These are phyloP conservation scores for Polyporus arcularius DNA, from an alignment of 768 basidiomycete species.

Conservation along the genomic window DNA sequence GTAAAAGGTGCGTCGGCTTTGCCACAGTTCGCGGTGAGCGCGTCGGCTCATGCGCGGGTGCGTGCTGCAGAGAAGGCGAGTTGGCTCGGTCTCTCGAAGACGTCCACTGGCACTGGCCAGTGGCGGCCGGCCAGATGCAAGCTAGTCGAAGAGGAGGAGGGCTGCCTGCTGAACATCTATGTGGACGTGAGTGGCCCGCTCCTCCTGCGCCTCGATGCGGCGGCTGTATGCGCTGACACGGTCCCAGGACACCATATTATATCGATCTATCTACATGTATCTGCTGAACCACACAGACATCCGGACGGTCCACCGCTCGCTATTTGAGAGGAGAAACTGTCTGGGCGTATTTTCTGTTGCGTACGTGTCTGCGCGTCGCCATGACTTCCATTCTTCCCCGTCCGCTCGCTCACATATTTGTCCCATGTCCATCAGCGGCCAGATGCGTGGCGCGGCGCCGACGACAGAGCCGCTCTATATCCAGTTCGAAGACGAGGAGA, in stretches of 20 bases:
- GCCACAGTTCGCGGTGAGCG: not conserved
- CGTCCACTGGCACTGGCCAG: constrained; percentile 51
- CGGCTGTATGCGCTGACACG: constrained; percentile 3
- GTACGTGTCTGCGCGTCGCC: constrained; percentile 41
- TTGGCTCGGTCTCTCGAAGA: constrained; percentile 64
- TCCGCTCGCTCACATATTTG: constrained; percentile 11
- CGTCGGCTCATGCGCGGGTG: not conserved
- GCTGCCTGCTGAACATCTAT: constrained; percentile 72
- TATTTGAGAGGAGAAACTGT: constrained; percentile 78
- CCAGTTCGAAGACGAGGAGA: constrained; percentile 64
- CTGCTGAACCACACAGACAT: constrained; percentile 79
- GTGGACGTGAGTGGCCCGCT: constrained; percentile 56
- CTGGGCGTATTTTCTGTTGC: constrained; percentile 66
- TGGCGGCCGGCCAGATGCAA: constrained; percentile 78
- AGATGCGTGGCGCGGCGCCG: constrained; percentile 55
- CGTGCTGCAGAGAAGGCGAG: constrained; percentile 62
- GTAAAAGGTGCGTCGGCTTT: constrained; percentile 52
- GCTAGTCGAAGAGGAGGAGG: constrained; percentile 64
- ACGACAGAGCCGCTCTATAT: constrained; percentile 72
- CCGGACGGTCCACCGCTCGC: constrained; percentile 69
- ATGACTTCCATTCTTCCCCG: constrained; percentile 1
- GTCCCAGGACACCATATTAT: constrained; percentile 66
- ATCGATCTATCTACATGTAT: constrained; percentile 73
- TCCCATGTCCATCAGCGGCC: constrained; percentile 42
- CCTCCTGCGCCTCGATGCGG: not conserved